Base-by-base conservation (phyloP, 768 basidiomycete species). In the Pilatotrama ljubarskyi region DNA sequence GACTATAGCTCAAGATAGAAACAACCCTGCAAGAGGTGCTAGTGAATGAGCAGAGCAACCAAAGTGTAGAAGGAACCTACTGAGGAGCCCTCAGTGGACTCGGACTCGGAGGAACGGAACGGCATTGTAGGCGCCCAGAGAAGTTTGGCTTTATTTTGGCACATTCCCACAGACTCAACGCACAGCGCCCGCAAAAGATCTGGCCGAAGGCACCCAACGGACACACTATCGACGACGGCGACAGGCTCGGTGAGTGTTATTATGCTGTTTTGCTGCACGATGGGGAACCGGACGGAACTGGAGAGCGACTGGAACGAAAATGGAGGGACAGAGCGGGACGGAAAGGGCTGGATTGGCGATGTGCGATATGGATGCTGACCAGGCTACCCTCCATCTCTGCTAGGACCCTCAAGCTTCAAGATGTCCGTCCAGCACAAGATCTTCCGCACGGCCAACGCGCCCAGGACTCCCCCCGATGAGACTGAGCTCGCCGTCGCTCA, bases 361-460 rank as follows among this genome's bases (percentile, higher is more conserved):
- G 54, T 66, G 41, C 57, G 55, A 64, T 60, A 46, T 71, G 80
- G 84, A 79, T 85, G 80, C 78, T 75, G 69, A 78, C 73, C 25
- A 42, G 43, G n/a, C 26, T 37, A n/a, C 35, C 46, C 48, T 51
- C 15, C 53, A n/a, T n/a, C 24, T 50, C 26, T 51, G 42, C 36
- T 35, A 66, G 67, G 63, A 58, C 65, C 61, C 66, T 68, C 64
- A 70, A 68, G 64, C 52, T 60, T 74, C 76, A 82, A 81, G 73
- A 92, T 92, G 90, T 91, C 90, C 70, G 69, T 84, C 73, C 80
- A 85, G 68, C 81, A 81, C 83, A 98, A 99, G 84, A 95, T 99
- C 74, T 80, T 87, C 70, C 92, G 97, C 71, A 92, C 93, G 67
- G 97, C 97, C 74, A 98, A 98, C 73, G 96, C 97, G 58, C 95